Evolutionary conservation across 805 yeast genomes (phyloP).

Genomic region (Metschnikowia continentalis): DNA sequence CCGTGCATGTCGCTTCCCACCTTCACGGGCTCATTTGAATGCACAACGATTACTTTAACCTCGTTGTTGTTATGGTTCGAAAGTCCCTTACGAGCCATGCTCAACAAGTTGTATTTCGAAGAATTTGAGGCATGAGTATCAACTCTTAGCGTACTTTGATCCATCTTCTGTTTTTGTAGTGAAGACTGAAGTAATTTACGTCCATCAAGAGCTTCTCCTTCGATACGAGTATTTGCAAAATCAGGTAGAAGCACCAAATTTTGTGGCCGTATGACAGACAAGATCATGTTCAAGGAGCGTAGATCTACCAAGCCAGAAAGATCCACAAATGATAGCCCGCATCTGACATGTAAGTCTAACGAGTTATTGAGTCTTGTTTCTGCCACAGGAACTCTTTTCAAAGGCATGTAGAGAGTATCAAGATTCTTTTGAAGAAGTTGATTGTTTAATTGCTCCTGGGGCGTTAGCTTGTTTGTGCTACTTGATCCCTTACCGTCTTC

Average conservation of each 20-base stretch:
- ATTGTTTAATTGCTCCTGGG: slow-evolving; percentile 40
- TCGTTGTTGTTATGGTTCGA: slow-evolving; percentile 17
- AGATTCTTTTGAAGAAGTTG: slow-evolving; percentile 37
- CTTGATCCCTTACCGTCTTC: slow-evolving; percentile 18
- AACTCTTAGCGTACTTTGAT: slow-evolving; percentile 20
- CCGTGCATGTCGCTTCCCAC: slow-evolving; percentile 48
- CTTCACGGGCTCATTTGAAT: slow-evolving; percentile 38
- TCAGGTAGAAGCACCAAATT: slow-evolving; percentile 59
- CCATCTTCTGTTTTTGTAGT: slow-evolving; percentile 30
- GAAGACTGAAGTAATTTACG: slow-evolving; percentile 22
- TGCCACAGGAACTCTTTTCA: slow-evolving; percentile 33
- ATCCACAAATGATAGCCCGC: slow-evolving; percentile 75
- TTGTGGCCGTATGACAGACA: slow-evolving; percentile 75
- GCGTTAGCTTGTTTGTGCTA: slow-evolving; percentile 32
- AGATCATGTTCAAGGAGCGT: slow-evolving; percentile 72
- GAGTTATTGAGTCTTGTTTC: slow-evolving; percentile 9
- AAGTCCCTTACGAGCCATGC: slow-evolving; percentile 29
- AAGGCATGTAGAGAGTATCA: slow-evolving; percentile 53
- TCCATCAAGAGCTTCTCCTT: slow-evolving; percentile 25
- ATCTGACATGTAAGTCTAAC: slow-evolving; percentile 47
- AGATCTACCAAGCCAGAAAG: slow-evolving; percentile 80
- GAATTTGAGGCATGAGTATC: slow-evolving; percentile 19
- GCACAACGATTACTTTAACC: slow-evolving; percentile 30
- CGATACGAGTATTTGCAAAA: slow-evolving; percentile 22
- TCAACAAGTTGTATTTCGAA: slow-evolving; percentile 28